phyloP scores from a whole-genome alignment of 805 yeast genomes.

The Danielia oregonensis region DNA sequence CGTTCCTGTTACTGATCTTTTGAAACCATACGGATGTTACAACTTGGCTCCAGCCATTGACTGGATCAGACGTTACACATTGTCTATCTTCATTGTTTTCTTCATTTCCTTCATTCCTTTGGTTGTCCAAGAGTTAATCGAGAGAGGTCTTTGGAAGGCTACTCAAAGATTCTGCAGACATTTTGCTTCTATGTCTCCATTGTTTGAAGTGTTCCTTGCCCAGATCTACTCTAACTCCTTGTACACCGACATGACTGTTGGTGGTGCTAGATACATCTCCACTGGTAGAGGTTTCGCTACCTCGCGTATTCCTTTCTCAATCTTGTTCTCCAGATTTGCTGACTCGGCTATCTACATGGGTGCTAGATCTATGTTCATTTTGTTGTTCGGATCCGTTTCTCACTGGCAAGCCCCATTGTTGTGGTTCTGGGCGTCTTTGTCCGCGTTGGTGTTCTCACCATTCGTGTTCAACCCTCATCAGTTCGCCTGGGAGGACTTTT shows the following conservation, averaged over 20 bases:
- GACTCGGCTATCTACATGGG: conserved; percentile 74
- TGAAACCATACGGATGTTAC: conserved; percentile 66
- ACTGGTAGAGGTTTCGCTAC: conserved; percentile 86
- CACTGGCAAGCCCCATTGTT: conserved; percentile 59
- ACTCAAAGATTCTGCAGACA: conserved; percentile 61
- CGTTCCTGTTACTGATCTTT: conserved; percentile 57
- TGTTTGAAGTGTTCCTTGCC: conserved; percentile 78
- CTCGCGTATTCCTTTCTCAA: conserved; percentile 60
- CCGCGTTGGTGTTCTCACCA: conserved; percentile 67
- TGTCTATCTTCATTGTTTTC: conserved; percentile 73
- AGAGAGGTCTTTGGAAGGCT: conserved; percentile 72
- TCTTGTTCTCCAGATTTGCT: conserved; percentile 65
- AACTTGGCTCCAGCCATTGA: conserved; percentile 66
- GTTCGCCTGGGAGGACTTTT: conserved; percentile 64
- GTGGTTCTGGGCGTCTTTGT: conserved; percentile 71
- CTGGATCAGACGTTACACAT: conserved; percentile 71
- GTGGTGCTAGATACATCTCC: conserved; percentile 80
- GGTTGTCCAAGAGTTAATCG: conserved; percentile 72
- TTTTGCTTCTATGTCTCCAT: conserved; percentile 66
- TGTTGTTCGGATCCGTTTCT: conserved; percentile 53
- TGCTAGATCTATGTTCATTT: conserved; percentile 67
- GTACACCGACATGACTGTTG: conserved; percentile 62
- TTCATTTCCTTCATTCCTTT: conserved; percentile 72
- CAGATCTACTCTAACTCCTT: conserved; percentile 71
- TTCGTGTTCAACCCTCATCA: conserved; percentile 77